Evolutionary conservation across 805 yeast species (phyloP), one percentile per base, ranked within the genome.

Genomic region (fission yeast (Schizosaccharomyces pombe)): DNA sequence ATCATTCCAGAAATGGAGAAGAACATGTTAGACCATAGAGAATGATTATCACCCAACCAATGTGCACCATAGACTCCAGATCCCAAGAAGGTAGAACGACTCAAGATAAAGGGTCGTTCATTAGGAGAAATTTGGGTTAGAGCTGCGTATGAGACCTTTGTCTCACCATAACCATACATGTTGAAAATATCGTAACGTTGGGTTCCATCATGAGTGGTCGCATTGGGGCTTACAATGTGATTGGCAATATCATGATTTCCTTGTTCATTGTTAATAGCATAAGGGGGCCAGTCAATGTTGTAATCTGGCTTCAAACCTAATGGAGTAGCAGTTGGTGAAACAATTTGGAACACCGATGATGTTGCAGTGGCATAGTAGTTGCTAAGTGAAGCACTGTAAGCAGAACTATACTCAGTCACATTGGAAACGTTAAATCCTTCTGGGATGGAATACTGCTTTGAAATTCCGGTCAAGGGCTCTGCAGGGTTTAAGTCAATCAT

Each of bases 41-140:
- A 79, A 74, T 74, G 76, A 63, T 83, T 84, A 64, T 84, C 94
- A 52, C 94, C 94, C 0, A 86, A 80, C 94, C 93, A 84, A 75
- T 81, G 78, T 0, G 91, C 91, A 0, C 83, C 75, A 0, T 86
- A 72, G 61, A 82, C 73, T 64, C 84, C 93, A 5, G 89, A 81
- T 0, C 94, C 93, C 0, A 89, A 71, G 62, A 70, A 84, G 62
- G 74, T 82, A 0, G 91, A 71, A 59, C 94, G 70, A 0, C 93
- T 80, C 52, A 84, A 67, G 9, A 84, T 64, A 59, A 84, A 84
- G 9, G 93, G 94, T 43, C 67, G 60, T 54, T 61, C 37, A 28
- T 54, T 37, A 9, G 52, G 49, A 5, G n/a, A 32, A 28, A 54
- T 30, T 28, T 43, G 24, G 6, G 49, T 19, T 16, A 55, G 31